Evolutionary conservation across 225 moss, liverwort and hornwort genomes (phyloP), one percentile per base, ranked within the genome.

Genomic region (Neckera pumila): DNA sequence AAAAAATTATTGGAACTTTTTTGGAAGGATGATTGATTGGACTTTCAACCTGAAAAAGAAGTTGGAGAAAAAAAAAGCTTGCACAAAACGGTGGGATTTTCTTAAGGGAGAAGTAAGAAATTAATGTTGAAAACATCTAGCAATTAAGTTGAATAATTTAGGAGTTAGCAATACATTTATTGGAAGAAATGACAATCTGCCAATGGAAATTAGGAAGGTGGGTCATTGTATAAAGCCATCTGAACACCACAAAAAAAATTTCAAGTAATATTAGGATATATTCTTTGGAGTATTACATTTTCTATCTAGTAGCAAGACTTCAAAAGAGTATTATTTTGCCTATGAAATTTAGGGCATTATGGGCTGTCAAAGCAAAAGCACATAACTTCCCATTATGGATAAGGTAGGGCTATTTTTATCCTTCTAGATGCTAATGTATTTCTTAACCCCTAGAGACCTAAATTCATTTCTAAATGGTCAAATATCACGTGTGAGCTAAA

Each of bases 1-100:
- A 45, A 18, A 28, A 73, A 17, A 1, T 13, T 28, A 4, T 30
- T 12, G 0, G 4, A 40, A 40, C 0, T 1, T 1, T 2, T 25
- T 14, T 14, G 1, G 26, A 25, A 70, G 2, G 8, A 25, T 15
- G 15, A 25, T 70, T 40, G 70, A 40, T 70, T 70, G 11, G 12
- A 31, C 12, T 30, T 12, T 17, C 3, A 1, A 73, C 6, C 6
- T 30, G n/a, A 45, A 45, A 30, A 45, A 4, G 2, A 30, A 73
- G 45, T 30, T 18, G 30, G 30, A 45, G 73, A 30, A 45, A 45
- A 12, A 28, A 6, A 45, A 45, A 45, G 18, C 7, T 73, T 18
- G 30, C 14, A 71, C 12, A 18, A 30, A 70, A 73, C 0, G 2
- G 11, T 45, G 4, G 11, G 18, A 30, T 7, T 11, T 18, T 7